Base-by-base conservation (phyloP, 164 flowering plant species). In the Tetracentron sinense region DNA sequence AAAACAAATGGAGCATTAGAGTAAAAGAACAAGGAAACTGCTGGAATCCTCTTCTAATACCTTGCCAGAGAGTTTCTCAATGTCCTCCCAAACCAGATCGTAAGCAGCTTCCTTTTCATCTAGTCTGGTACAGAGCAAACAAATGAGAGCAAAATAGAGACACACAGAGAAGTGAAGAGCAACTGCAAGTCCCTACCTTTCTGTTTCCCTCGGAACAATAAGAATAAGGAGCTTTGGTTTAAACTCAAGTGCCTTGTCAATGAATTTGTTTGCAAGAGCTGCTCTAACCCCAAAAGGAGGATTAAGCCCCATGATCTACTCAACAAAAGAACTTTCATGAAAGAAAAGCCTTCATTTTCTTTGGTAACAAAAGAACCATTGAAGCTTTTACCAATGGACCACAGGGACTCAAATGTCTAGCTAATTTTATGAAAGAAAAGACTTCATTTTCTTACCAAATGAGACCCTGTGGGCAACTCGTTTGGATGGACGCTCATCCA, bases 271-370 rank as follows among this genome's bases (percentile, higher is more conserved):
- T 17, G 96, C 99, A 56, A 85, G 77, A 44, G 76, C 50, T 17
- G 87, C 85, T 57, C 82, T 81, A 6, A 81, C 77, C 50, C 97
- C 99, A 73, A 94, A 91, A 22, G 97, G 99, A 56, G 97, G 96
- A 75, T 86, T 91, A 44, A 94, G 77, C 20, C 93, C 97, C 86
- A 94, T 87, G 54, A 94, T 77, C 97, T 94, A 70, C n/a, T 35
- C 63, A 30, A 29, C 23, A 20, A 11, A 38, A 0, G 14, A 28
- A 20, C 46, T 10, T 19, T 47, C 17, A 19, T n/a, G 65, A 58
- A 51, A 22, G 7, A 54, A 54, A 25, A 51, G 17, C 20, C 17
- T 26, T 50, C 16, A 31, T 19, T 6, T n/a, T 20, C 15, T 19
- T 15, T 15, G n/a, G 17, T 3, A 23, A 57, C 52, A n/a, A n/a